A percentile compares a stretch with the other conserved stretches of the same genome.
phyloP scores from a whole-genome alignment of 2,329 filamentous ascomycete genomes.

The Ceratocystis papillata region DNA sequence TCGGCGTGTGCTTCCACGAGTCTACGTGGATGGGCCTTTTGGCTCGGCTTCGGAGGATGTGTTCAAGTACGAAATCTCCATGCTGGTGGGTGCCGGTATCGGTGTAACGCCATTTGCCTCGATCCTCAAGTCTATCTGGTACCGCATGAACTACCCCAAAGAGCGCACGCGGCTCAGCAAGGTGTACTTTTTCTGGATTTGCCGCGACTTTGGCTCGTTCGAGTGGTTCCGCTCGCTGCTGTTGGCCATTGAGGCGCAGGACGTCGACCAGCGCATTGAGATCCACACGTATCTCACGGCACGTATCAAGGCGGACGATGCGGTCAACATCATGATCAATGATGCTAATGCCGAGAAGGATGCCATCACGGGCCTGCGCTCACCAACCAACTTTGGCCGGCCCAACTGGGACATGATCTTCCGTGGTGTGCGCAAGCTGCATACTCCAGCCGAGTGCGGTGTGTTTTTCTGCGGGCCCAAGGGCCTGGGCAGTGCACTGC shows the following conservation, averaged over 20 bases:
- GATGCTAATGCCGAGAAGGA: slow-evolving; percentile 75
- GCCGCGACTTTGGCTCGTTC: slow-evolving; percentile 75
- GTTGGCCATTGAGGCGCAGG: slow-evolving; percentile 75
- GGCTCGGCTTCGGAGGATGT: slow-evolving; percentile 80
- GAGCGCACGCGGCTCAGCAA: slow-evolving; percentile 69
- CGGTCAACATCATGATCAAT: slow-evolving; percentile 88
- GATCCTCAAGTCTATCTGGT: slow-evolving; percentile 86
- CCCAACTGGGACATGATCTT: slow-evolving; percentile 91
- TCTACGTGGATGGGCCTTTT: slow-evolving; percentile 78
- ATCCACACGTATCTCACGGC: slow-evolving; percentile 83
- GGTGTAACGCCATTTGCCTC: slow-evolving; percentile 80
- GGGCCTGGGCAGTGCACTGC: slow-evolving; percentile 61
- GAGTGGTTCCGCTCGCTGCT: slow-evolving; percentile 83
- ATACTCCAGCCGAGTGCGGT: slow-evolving; percentile 59
- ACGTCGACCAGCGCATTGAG: slow-evolving; percentile 73
- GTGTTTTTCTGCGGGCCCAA: slow-evolving; percentile 84
- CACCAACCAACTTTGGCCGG: slow-evolving; percentile 74
- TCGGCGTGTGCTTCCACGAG: slow-evolving; percentile 61
- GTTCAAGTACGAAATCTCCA: slow-evolving; percentile 73
- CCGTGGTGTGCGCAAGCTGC: slow-evolving; percentile 68
- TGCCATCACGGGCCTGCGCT: slow-evolving; percentile 69
- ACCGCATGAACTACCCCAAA: slow-evolving; percentile 79
- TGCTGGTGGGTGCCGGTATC: slow-evolving; percentile 73
- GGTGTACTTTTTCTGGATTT: slow-evolving; percentile 91
- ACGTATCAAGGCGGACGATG: slow-evolving; percentile 75